phyloP scores from a whole-genome alignment of 352 stramenopile genomes.

The Phytophthora hybrid region DNA sequence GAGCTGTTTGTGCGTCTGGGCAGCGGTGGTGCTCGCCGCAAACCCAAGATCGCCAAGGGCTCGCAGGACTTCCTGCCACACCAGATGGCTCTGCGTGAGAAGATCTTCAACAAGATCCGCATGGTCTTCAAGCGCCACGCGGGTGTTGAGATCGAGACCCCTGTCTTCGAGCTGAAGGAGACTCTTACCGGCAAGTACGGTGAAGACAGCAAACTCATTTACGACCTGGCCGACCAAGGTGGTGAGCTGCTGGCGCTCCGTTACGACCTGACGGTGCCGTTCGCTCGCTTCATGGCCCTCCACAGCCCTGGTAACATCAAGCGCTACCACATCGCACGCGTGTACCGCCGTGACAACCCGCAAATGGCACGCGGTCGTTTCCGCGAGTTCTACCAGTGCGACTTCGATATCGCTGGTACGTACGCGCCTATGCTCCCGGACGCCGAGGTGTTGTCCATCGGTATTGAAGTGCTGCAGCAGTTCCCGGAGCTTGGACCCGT shows the following conservation, averaged over 20 bases:
- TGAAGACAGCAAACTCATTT: constrained; percentile 99
- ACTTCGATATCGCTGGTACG: constrained; percentile 98
- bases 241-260: constrained; percentile 94
- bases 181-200: constrained; percentile 99
- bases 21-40: constrained; percentile 78
- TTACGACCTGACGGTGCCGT: constrained; percentile 99
- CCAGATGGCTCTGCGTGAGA: constrained; percentile 97
- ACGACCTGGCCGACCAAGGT: constrained; percentile 98
- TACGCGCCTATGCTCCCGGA: constrained; percentile 97
- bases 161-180: constrained; percentile 99
- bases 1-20: constrained; percentile 71
- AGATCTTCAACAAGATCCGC: constrained; percentile 98
- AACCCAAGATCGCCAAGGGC: constrained; percentile 91
- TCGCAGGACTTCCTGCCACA: constrained; percentile 96
- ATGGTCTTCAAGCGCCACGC: constrained; percentile 98
- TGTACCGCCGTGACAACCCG: constrained; percentile 97
- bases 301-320: constrained; percentile 99
- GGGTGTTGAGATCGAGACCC: constrained; percentile 98
- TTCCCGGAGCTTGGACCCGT: constrained; percentile 91
- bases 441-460: constrained; percentile 96
- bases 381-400: constrained; percentile 99
- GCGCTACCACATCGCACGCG: constrained; percentile 98
- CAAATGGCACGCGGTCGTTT: constrained; percentile 95
- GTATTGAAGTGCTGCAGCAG: constrained; percentile 92
- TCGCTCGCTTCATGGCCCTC: constrained; percentile 98